Conservation (phyloP, 2,329 filamentous ascomycete genomes). For the Calonectria crousiana region DNA sequence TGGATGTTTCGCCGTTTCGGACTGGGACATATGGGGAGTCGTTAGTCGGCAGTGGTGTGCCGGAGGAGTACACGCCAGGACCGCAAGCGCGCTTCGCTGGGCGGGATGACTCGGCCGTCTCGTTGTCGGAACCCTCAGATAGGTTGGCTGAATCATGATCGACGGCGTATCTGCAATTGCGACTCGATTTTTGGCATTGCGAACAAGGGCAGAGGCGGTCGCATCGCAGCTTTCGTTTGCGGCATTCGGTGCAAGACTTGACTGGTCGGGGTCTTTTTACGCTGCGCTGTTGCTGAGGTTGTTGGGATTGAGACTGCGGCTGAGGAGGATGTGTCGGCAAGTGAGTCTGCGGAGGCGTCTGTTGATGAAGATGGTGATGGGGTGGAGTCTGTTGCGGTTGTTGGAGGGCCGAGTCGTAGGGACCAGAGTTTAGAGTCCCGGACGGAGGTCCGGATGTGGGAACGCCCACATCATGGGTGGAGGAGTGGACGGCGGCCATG, state of each 20-base stretch:
- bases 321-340: conserved; percentile 33
- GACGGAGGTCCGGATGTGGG: conserved; percentile 31
- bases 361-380: conserved; percentile 43
- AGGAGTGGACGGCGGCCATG: conserved; percentile 42
- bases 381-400: conserved; percentile 44
- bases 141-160: conserved; percentile 60
- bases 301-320: conserved; percentile 35
- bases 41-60: conserved; percentile 37
- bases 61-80: conserved; percentile 39
- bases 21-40: conserved; percentile 41
- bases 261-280: conserved; percentile 67
- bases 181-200: conserved; percentile 69
- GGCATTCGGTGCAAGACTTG: conserved; percentile 68
- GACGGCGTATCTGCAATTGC: conserved; percentile 64
- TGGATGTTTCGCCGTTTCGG: conserved; percentile 50
- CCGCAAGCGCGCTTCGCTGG: conserved; percentile 55
- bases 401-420: conserved; percentile 41
- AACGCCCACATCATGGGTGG: conserved; percentile 38
- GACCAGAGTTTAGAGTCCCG: conserved; percentile 33
- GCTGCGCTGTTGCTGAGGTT: conserved; percentile 54
- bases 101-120: conserved; percentile 48
- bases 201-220: conserved; percentile 68
- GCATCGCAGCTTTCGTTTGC: conserved; percentile 69
- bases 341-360: conserved; percentile 41
- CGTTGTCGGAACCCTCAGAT: conserved; percentile 63